Base-by-base conservation (phyloP, 768 basidiomycete species). In the Mycena olivaceomarginata region DNA sequence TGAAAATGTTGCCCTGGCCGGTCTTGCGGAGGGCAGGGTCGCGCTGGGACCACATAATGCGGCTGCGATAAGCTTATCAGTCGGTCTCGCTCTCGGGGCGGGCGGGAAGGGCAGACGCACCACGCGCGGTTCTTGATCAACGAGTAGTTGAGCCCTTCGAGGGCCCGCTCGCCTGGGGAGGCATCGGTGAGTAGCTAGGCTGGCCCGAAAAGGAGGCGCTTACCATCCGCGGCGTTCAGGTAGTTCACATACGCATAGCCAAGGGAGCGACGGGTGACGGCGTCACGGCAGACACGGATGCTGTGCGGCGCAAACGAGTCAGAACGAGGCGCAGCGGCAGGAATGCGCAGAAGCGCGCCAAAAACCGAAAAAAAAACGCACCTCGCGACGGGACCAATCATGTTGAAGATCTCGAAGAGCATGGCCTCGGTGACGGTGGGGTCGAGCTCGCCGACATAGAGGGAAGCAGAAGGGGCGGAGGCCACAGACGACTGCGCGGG, bases 41-140 rank as follows among this genome's bases (percentile, higher is more conserved):
- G 86, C 98, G 96, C 92, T 99, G 98, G 83, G 98, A 99, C 98
- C 98, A 99, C 98, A 99, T 99, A 92, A 99, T 99, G 83, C 98
- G 97, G 91, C 96, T 97, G 80, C 73, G 70, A 78, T 82, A 78
- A 73, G 70, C 78, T 75, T 72, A 74, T 69, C 56, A 82, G 77
- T n/a, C 45, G n/a, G 20, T 53, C 6, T 16, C 39, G 40, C 22
- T 56, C 40, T 25, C 15, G 22, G 16, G 8, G 57, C 60, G 8
- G 39, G 11, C 4, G 48, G 25, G 20, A 8, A 68, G 69, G 31
- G 70, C 37, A n/a, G 59, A 86, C 90, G 80, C 82, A 96, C 96
- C 98, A 99, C 79, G 98, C 95, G 83, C 97, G 95, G 87, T 95
- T 95, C 92, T 99, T 99, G 90, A 99, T 99, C 85, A 98, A 89